Base-by-base conservation (phyloP, 2,329 filamentous ascomycete genomes). In the Chalaropsis ovoidea region DNA sequence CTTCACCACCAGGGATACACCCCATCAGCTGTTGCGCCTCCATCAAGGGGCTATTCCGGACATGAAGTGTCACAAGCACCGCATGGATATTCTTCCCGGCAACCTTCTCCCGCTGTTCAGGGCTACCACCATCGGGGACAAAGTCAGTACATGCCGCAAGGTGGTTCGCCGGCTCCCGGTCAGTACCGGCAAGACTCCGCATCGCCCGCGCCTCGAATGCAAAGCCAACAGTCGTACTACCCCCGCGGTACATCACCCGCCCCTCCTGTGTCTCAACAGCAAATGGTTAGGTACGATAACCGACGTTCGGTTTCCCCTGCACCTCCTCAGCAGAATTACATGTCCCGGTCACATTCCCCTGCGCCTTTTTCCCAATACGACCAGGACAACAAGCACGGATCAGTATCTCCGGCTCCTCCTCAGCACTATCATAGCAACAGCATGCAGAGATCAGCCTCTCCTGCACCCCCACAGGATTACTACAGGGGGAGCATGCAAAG, bases 241-340 rank as follows among this genome's bases (percentile, higher is more conserved):
- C 71, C 74, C 10, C 73, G 78, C 68, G 73, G 72, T 13, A 71
- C 74, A 42, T 78, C 76, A 5, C 76, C 75, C 3, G 71, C 71
- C 1, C 75, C 74, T 7, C 72, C 72, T 11, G 71, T 72, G 19
- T 70, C 66, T 6, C 60, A 64, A 1, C 66, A 67, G 63, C 62
- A 67, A 41, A 65, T 65, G 45, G 61, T 41, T 19, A 62, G 62
- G 39, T 67, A 67, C 49, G 65, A 63, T 71, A 66, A 72, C 67
- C 70, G 73, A 17, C 72, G 72, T 42, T 64, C 66, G 24, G 63
- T 60, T 13, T 67, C 66, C 31, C 66, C 66, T 22, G 66, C 66
- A 7, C 66, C 66, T 69, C 67, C 56, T 1, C 47, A 64, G n/a
- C 63, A 63, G 10, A 31, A 64, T 31, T 64, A 67, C 42, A 62